Evolutionary conservation across 2,329 filamentous ascomycete species (phyloP).

Genomic region (Trichophyton benhamiae): DNA sequence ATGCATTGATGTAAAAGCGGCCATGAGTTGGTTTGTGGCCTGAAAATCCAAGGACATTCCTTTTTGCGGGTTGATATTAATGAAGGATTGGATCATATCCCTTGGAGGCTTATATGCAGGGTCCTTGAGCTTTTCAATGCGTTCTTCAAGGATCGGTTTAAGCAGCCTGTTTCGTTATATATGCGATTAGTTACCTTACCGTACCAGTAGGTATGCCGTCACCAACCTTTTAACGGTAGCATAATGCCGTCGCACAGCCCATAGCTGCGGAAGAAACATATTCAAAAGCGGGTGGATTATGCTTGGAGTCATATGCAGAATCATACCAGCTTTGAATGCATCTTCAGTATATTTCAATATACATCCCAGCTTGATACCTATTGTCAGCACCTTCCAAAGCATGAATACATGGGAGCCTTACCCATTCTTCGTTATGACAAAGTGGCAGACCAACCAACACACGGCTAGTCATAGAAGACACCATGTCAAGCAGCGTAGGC

Average conservation of each 20-base stretch:
- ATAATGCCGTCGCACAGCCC: constrained; percentile 10
- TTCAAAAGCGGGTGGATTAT: constrained; percentile 5
- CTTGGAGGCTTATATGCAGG: background rate
- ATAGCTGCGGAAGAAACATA: background rate
- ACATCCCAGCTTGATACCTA: background rate
- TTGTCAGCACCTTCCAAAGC: background rate
- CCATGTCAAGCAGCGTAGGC: constrained; percentile 11
- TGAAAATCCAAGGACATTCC: constrained; percentile 7
- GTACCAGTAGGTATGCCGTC: background rate
- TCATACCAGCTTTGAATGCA: constrained; percentile 11
- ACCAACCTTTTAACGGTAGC: background rate
- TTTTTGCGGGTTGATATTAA: constrained; percentile 7
- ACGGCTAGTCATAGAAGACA: constrained; percentile 12
- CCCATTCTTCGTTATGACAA: constrained; percentile 14
- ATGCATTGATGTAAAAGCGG: constrained; percentile 17
- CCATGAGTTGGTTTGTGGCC: constrained; percentile 12
- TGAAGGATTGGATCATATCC: background rate
- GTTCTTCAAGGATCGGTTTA: constrained; percentile 10
- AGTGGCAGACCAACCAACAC: constrained; percentile 13
- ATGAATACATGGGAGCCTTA: constrained; percentile 1
- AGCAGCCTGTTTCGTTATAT: constrained; percentile 12
- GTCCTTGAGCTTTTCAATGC: constrained; percentile 5
- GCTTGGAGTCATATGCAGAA: constrained; percentile 12
- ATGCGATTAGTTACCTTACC: constrained; percentile 6
- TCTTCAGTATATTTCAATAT: constrained; percentile 13